phyloP scores from a whole-genome alignment of 177 flowering plant species.

The Vitis hybrid region DNA sequence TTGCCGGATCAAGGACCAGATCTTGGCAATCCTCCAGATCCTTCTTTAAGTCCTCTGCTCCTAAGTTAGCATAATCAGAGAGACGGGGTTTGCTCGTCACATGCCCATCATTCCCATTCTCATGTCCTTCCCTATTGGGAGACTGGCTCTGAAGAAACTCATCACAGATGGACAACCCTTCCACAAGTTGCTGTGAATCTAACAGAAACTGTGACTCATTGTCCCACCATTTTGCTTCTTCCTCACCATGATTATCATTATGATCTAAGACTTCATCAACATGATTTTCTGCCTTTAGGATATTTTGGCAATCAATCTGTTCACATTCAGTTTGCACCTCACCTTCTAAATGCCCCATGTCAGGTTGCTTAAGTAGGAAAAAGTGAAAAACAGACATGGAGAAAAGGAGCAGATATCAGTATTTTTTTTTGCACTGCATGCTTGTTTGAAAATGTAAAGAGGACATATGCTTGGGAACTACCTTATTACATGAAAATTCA shows the following conservation, averaged over 20 bases:
- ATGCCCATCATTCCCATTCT: constrained; percentile 14
- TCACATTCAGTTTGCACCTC: constrained; percentile 33
- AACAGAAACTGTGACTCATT: constrained; percentile 69
- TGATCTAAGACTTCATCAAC: constrained; percentile 16
- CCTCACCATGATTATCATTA: constrained; percentile 33
- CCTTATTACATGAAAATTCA: too few species aligned
- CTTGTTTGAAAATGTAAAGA: neutral
- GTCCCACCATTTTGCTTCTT: constrained; percentile 76
- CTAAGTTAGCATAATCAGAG: constrained; percentile 69
- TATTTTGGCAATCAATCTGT: constrained; percentile 13
- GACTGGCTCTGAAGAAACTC: constrained; percentile 84
- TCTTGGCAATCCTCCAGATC: constrained; percentile 78
- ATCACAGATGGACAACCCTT: constrained; percentile 75
- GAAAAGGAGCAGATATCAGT: neutral
- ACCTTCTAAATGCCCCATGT: constrained; percentile 25
- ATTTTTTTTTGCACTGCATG: neutral
- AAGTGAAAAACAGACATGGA: neutral
- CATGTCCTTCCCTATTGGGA: constrained; percentile 41
- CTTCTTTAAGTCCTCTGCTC: constrained; percentile 66
- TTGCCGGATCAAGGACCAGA: constrained; percentile 57
- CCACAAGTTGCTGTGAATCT: constrained; percentile 86
- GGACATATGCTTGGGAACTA: neutral
- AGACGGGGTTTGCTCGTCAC: constrained; percentile 35
- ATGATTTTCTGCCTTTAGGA: constrained; percentile 18
- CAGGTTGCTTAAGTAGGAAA: constrained; percentile 20